Evolutionary conservation across 2,329 filamentous ascomycete genomes (phyloP), one percentile per base, ranked within the genome.

Genomic region (Nemania sp.): DNA sequence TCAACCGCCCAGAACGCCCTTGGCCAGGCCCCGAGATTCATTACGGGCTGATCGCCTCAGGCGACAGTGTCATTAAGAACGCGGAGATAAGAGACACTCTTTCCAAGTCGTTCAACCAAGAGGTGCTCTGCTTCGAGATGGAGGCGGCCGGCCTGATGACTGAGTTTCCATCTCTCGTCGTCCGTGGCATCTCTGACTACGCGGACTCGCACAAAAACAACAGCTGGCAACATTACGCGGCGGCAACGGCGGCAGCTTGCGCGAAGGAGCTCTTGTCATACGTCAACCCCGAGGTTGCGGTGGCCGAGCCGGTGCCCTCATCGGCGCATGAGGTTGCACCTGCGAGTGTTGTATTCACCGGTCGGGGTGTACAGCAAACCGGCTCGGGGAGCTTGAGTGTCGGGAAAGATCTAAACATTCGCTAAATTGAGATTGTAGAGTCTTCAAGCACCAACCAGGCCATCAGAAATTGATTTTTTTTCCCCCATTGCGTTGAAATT

Each of bases 91-190:
- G 57, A 11, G 51, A 51, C 18, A 29, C 34, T 1, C 7, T 54
- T 13, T 9, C 35, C 2, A 7, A 5, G 3, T 9, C 11, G 25
- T 13, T 43, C 2, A 20, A 5, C 5, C 15, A 13, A 12, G 45
- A 42, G 5, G 21, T 59, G 2, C 57, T 59, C 46, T 59, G 57
- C 21, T 51, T 59, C 17, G 57, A 59, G 46, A 59, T 59, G 57
- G 57, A 55, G 35, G 57, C 51, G 11, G 57, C 57, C 18, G 57
- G 57, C n/a, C 7, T 51, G 46, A 34, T 55, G 45, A 55, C 45
- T 3, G 47, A 46, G n/a, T 40, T 29, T 5, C 32, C 37, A 6
- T 45, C 29, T 18, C 20, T 59, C 11, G 46, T 59, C 3, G 55
- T 59, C 10, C 51, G 57, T 9, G 51, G 51, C 32, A 55, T 59